phyloP scores from a whole-genome alignment of 805 yeast species.

The Candida boidinii region DNA sequence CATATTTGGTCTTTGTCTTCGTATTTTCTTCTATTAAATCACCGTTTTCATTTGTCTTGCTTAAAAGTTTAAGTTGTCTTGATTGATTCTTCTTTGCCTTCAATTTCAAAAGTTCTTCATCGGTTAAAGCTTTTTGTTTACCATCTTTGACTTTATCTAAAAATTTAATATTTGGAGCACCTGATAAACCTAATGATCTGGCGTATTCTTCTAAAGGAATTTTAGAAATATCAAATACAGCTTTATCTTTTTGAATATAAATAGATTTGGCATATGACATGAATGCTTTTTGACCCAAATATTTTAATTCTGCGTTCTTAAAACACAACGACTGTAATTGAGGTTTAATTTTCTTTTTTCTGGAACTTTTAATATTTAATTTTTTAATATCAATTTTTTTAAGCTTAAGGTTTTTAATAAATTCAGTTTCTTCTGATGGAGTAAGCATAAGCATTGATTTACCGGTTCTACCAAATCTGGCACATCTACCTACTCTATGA shows the following conservation, averaged over 20 bases:
- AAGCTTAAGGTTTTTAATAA: slow-evolving; percentile 52
- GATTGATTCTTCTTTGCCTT: slow-evolving; percentile 79
- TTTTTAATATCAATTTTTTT: slow-evolving; percentile 63
- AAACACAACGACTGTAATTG: slow-evolving; percentile 88
- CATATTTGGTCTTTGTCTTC: slow-evolving; percentile 78
- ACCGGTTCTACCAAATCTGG: slow-evolving; percentile 80
- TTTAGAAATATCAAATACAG: slow-evolving; percentile 68
- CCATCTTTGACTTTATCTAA: slow-evolving; percentile 37
- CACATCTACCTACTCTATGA: slow-evolving; percentile 86
- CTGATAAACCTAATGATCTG: slow-evolving; percentile 83
- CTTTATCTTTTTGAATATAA: slow-evolving; percentile 79
- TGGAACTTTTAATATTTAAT: slow-evolving; percentile 67
- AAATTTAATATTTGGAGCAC: slow-evolving; percentile 88
- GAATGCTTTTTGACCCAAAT: slow-evolving; percentile 92
- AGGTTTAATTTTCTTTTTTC: slow-evolving; percentile 64
- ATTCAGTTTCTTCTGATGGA: slow-evolving; percentile 75
- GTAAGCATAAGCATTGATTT: slow-evolving; percentile 75
- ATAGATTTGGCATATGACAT: slow-evolving; percentile 84
- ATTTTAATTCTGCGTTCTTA: slow-evolving; percentile 85
- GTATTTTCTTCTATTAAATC: slow-evolving; percentile 33
- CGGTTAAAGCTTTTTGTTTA: slow-evolving; percentile 18
- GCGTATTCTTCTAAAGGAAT: slow-evolving; percentile 82
- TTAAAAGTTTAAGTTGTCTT: slow-evolving; percentile 52
- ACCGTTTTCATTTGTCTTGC: slow-evolving; percentile 58
- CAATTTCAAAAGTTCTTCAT: slow-evolving; percentile 30